phyloP scores from a whole-genome alignment of 768 basidiomycete species.

The Ramaria rubella region DNA sequence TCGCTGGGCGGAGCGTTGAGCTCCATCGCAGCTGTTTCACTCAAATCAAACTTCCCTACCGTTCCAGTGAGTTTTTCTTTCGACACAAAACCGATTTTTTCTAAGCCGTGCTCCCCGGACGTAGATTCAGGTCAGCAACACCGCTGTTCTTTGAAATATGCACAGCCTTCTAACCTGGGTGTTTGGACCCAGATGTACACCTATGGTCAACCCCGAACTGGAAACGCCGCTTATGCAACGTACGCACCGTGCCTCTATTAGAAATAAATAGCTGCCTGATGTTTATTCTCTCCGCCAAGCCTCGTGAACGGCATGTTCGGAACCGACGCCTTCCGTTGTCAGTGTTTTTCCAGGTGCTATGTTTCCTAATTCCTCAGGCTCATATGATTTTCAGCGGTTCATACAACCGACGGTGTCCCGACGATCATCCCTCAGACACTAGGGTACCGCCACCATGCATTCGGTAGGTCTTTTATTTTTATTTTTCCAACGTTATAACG shows the following conservation, averaged over 20 bases:
- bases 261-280: not conserved
- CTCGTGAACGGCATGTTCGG: constrained; percentile 2
- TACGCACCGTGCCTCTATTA: not conserved
- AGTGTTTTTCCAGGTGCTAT: not conserved
- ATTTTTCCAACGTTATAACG: not conserved
- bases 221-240: not conserved
- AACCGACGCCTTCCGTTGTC: not conserved
- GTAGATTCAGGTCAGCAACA: not conserved
- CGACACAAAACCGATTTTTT: not conserved
- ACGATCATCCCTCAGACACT: not conserved
- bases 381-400: not conserved
- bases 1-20: constrained; percentile 49
- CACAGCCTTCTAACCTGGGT: not conserved
- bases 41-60: constrained; percentile 37
- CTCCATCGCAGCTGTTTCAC: constrained; percentile 38
- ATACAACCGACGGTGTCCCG: not conserved
- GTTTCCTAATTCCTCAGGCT: not conserved
- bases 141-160: not conserved
- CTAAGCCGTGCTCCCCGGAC: not conserved
- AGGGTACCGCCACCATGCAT: constrained; percentile 42
- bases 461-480: constrained; percentile 21
- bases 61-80: constrained; percentile 21
- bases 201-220: constrained; percentile 3
- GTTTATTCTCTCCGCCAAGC: not conserved
- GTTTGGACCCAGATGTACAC: not conserved